phyloP scores from a whole-genome alignment of 805 yeast species.

The Kluyveromyces nonfermentans region DNA sequence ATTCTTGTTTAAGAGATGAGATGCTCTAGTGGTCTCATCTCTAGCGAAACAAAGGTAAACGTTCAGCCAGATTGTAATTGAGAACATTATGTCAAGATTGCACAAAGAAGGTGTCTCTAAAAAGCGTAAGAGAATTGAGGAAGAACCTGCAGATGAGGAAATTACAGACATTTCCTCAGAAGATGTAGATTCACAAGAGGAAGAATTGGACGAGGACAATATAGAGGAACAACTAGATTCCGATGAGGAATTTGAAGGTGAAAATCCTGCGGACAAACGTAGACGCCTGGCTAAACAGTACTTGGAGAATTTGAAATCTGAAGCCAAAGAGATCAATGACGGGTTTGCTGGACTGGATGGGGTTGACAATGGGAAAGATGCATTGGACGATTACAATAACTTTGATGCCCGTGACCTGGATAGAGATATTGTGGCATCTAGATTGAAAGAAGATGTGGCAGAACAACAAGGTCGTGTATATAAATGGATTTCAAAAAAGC shows the following conservation, averaged over 20 bases:
- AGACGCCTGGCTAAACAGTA: conserved; percentile 91
- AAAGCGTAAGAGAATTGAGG: conserved; percentile 20
- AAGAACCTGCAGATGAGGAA: conserved; percentile 39
- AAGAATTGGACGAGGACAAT: conserved; percentile 26
- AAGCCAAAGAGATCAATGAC: conserved; percentile 35
- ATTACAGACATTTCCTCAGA: conserved; percentile 42
- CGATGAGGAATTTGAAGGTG: conserved; percentile 66
- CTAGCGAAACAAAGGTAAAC: background rate
- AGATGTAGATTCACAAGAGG: conserved; percentile 40
- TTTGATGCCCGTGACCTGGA: conserved; percentile 91
- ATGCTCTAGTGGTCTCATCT: conserved; percentile 1
- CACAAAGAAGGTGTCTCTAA: conserved; percentile 1
- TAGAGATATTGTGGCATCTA: conserved; percentile 68
- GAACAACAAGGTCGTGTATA: conserved; percentile 81
- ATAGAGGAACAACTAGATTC: conserved; percentile 42
- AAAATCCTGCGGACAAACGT: conserved; percentile 86
- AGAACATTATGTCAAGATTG: conserved; percentile 2
- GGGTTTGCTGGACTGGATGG: conserved; percentile 10
- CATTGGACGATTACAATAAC: conserved; percentile 33
- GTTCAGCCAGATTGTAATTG: background rate
- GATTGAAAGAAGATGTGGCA: conserved; percentile 82
- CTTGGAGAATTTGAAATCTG: conserved; percentile 63
- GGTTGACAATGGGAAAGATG: conserved; percentile 14
- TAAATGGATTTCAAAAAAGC: conserved; percentile 48
- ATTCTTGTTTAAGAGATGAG: conserved; percentile 39